Percentiles rank a stretch among this genome's conserved stretches.
phyloP scores from a whole-genome alignment of 129 eudicot species.

The Flaveria brownii region DNA sequence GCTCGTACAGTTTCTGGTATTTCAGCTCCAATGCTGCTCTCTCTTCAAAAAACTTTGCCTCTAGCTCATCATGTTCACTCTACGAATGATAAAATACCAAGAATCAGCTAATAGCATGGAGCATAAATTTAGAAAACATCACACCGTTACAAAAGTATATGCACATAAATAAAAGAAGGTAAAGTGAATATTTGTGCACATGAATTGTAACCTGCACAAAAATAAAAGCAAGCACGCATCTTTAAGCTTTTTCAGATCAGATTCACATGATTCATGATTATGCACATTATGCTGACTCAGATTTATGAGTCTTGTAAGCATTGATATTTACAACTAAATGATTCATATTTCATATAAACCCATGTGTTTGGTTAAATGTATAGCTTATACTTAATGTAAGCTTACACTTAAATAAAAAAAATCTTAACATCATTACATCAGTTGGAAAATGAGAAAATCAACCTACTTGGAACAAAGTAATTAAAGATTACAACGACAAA shows the following conservation, averaged over 20 bases:
- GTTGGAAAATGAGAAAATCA: not conserved
- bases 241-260: not conserved
- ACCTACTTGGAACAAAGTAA: not conserved
- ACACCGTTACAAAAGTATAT: not conserved
- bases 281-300: not conserved
- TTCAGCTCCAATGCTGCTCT: conserved; percentile 83
- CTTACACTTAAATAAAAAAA: not conserved
- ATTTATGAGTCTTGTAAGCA: not conserved
- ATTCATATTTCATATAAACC: not conserved
- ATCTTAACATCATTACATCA: not conserved
- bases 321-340: not conserved
- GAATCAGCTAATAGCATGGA: conserved; percentile 2
- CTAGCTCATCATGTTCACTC: conserved; percentile 79
- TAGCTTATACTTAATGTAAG: not conserved
- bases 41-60: conserved; percentile 84
- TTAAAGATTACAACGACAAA: not conserved
- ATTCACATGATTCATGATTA: not conserved
- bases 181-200: not conserved
- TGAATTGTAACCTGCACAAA: conserved; percentile 1
- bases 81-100: conserved; percentile 29
- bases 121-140: not conserved
- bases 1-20: conserved; percentile 81
- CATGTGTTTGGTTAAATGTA: not conserved
- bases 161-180: conserved; percentile 6
- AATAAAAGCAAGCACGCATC: not conserved